Evolutionary conservation across 176 grass and related monocot species (phyloP), one percentile per base, ranked within the genome.

Genomic region (Stipa capillata): DNA sequence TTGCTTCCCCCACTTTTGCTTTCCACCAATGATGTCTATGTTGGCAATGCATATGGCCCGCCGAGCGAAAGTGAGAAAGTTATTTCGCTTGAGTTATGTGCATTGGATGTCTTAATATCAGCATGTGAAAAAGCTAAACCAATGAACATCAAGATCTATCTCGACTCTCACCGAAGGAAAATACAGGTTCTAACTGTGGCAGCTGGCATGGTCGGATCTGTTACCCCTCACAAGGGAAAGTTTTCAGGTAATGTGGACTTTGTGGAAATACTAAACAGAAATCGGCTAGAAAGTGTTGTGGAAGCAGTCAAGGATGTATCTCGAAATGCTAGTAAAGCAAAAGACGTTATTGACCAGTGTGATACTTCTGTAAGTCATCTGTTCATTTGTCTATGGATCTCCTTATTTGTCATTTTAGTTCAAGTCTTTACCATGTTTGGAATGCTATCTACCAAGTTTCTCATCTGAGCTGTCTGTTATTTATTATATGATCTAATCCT

Each of bases 1-100:
- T 88, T 92, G 76, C 87, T 97, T 74, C 86, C 94, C 76, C 89
- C 94, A 82, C 89, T 97, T 72, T 84, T 97, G 51, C 87, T 97
- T 81, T 92, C 91, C 77, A 88, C 91, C 27, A 94, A 85, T 81
- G 94, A 94, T 79, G 85, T 86, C 66, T 88, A 88, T 80, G 69
- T 80, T 83, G 85, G 86, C 69, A 70, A 69, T 73, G 77, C 77
- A 66, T 85, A 81, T 83, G 79, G 70, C 72, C 57, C 15, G 68
- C 56, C 65, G 33, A 81, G 74, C 43, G 66, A 92, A 84, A 90
- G 80, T n/a, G 85, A 86, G 35, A 88, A 56, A 42, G 89, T 60
- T 80, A 87, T 92, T 76, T 83, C 89, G 63, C 79, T 97, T 79
- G 91, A 97, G 69, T 29, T 92, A 80, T 79, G 87, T 63, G 91